Base-by-base conservation (phyloP, 371 early-diverging fungal species). In the Sporodiniella umbellata region DNA sequence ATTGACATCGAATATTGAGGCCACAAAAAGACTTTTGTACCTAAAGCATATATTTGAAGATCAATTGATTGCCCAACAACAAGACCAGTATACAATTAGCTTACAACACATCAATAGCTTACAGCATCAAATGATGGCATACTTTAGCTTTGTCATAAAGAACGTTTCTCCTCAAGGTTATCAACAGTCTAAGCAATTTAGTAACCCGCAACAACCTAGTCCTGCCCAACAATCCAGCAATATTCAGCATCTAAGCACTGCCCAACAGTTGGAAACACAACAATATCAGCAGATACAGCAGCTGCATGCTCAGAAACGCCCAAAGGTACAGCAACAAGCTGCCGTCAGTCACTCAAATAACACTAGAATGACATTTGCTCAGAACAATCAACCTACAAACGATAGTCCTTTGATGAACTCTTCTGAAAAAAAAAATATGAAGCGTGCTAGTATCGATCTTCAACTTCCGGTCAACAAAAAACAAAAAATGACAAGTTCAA, bases 21-120 rank as follows among this genome's bases (percentile, higher is more conserved):
- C 69, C 0, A 66, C 66, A 14, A 46, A 58, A 12, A 53, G 60
- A 59, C 40, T 44, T 33, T 72, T 80, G 21, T 45, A 78, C 47
- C 75, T 83, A 79, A 83, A 83, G 53, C 72, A 73, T 42, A 69
- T 80, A 73, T 79, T 79, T 60, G 74, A 83, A 51, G 81, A 79
- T 43, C 83, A 83, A 42, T 51, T 78, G 19, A 70, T 66, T 1
- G 48, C 68, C 8, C 45, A 79, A 11, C 60, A 65, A 19, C 75
- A 75, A 19, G 67, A 76, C 23, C 64, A 68, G 15, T 83, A 59
- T 45, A 59, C 72, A 6, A 71, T 83, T 22, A 70, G 60, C 4
- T 44, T 72, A 14, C 74, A 76, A 11, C 66, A 78, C 22, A 51
- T 83, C 17, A 52, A 56, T 1, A 78, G 75, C 31, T 48, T 83